Evolutionary conservation across 352 stramenopile genomes (phyloP).

Genomic region (Pythium aquatile): DNA sequence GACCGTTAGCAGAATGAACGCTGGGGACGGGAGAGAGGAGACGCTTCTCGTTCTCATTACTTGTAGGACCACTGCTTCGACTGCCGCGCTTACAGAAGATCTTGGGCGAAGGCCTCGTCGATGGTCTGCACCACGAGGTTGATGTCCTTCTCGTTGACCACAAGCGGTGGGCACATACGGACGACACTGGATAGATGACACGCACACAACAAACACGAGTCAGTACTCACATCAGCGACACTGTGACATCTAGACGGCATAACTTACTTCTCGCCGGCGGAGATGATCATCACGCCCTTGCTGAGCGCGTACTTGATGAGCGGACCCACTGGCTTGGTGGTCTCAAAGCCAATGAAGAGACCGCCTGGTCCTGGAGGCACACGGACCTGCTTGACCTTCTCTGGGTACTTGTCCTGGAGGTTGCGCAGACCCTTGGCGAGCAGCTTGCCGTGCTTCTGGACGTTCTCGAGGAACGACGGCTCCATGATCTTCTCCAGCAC

Average conservation of each 20-base stretch:
- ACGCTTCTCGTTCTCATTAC: background rate
- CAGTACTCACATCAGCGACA: background rate
- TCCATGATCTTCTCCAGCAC: conserved; percentile 78
- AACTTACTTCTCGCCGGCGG: conserved; percentile 72
- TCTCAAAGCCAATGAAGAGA: conserved; percentile 83
- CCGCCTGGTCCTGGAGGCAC: conserved; percentile 62
- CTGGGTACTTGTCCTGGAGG: conserved; percentile 69
- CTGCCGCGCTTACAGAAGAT: conserved; percentile 38
- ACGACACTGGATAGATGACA: conserved; percentile 46
- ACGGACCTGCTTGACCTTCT: conserved; percentile 71
- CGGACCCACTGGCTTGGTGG: conserved; percentile 52
- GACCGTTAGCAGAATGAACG: background rate
- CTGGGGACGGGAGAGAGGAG: background rate
- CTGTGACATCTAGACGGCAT: background rate
- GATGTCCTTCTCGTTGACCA: conserved; percentile 83
- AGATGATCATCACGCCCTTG: conserved; percentile 83
- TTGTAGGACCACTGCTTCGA: background rate
- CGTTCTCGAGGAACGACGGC: conserved; percentile 61
- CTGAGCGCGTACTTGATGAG: conserved; percentile 69
- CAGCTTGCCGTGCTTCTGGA: conserved; percentile 70
- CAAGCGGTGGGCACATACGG: conserved; percentile 78
- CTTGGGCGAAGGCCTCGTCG: conserved; percentile 57
- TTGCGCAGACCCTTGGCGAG: conserved; percentile 52
- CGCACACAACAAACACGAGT: conserved; percentile 10
- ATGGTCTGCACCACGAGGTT: conserved; percentile 65